A percentile compares a stretch with the other conserved stretches of the same genome.
Evolutionary conservation across 1,284 basidiomycete species (phyloP).

Genomic region (Rhodotorula sp.): DNA sequence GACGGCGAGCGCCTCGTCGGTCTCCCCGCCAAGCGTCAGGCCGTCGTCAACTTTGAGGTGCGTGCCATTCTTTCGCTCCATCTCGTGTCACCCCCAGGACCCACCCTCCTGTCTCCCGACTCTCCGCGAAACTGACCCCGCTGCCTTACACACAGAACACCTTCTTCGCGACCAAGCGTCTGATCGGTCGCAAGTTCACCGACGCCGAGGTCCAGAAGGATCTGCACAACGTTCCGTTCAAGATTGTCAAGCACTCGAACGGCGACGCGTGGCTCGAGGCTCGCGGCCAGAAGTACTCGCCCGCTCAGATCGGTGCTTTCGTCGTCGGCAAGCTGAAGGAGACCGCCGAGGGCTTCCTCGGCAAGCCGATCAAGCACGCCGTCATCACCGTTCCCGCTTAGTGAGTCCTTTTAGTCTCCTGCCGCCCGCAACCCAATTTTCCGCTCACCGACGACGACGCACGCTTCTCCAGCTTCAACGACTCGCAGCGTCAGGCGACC

Average conservation of each 20-base stretch:
- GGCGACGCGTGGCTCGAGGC: conserved; percentile 72
- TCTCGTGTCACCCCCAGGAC: no score
- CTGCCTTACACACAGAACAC: conserved; percentile 60
- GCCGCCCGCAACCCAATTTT: not conserved
- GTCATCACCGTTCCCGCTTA: conserved; percentile 97
- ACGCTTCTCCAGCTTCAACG: conserved; percentile 68
- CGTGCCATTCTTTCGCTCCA: not conserved
- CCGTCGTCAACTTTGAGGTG: conserved; percentile 80
- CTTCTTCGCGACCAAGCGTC: conserved; percentile 92
- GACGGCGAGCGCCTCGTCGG: conserved; percentile 64
- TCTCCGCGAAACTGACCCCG: no score
- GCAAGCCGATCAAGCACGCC: conserved; percentile 85
- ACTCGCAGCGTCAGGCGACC: conserved; percentile 96
- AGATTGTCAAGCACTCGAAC: conserved; percentile 68
- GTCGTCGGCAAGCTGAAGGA: conserved; percentile 91
- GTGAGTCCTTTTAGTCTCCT: not conserved
- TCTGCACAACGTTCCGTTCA: conserved; percentile 58
- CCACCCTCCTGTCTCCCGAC: not conserved
- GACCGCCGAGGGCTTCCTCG: conserved; percentile 87
- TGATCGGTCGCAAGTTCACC: conserved; percentile 90
- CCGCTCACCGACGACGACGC: not conserved
- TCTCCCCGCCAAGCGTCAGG: conserved; percentile 94
- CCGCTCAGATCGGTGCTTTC: conserved; percentile 69
- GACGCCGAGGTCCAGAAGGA: conserved; percentile 93
- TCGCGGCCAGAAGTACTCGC: conserved; percentile 60